phyloP scores from a whole-genome alignment of 164 flowering plant genomes.

The Dillenia suffruticosa region DNA sequence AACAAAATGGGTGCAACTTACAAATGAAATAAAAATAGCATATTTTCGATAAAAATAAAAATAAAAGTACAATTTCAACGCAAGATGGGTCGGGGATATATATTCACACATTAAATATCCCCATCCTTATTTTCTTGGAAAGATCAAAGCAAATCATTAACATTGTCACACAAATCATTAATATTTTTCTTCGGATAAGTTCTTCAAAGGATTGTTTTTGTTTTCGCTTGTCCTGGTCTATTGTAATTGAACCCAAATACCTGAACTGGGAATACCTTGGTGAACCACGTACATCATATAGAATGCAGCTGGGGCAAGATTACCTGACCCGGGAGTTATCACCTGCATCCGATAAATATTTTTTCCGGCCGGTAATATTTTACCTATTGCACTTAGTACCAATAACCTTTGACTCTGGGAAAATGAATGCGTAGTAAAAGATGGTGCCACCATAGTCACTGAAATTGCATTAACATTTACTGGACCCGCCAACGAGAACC shows the following conservation, averaged over 20 bases:
- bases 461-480: conserved; percentile 4
- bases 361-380: not conserved
- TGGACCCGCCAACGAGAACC: conserved; percentile 17
- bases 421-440: conserved; percentile 50
- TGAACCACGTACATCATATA: conserved; percentile 40
- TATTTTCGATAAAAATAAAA: no score
- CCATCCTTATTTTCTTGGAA: no score
- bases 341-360: conserved; percentile 17
- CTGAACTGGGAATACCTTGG: conserved; percentile 34
- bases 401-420: conserved; percentile 51
- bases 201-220: no score
- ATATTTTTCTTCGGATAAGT: no score
- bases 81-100: no score
- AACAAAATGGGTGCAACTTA: no score
- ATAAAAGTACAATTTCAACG: no score
- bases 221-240: not conserved
- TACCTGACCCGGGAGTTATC: conserved; percentile 22
- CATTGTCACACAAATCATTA: no score
- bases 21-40: no score
- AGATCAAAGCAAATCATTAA: no score
- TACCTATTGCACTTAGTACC: conserved; percentile 15
- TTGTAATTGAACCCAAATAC: conserved; percentile 40
- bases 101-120: no score
- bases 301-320: conserved; percentile 45
- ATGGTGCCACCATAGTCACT: conserved; percentile 46